phyloP scores from a whole-genome alignment of 371 early-diverging fungal genomes.

The Haplosporangium sp. region DNA sequence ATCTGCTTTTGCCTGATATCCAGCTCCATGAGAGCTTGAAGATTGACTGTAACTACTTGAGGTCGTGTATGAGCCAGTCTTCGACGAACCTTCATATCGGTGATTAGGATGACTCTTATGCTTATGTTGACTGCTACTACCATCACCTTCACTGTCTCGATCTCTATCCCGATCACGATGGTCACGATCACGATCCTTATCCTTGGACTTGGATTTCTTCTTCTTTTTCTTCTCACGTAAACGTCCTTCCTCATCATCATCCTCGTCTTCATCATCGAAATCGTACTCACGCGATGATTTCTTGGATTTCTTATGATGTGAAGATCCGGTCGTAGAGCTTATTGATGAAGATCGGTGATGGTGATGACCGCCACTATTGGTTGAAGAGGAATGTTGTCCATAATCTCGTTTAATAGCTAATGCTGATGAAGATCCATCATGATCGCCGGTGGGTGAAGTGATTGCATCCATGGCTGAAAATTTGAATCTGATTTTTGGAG shows the following conservation, averaged over 20 bases:
- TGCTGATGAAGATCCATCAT: conserved; percentile 12
- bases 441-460: conserved; percentile 23
- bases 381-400: conserved; percentile 18
- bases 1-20: conserved; percentile 16
- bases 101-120: conserved; percentile 37
- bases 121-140: conserved; percentile 28
- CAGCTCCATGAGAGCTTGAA: background rate
- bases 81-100: conserved; percentile 15
- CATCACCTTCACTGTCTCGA: conserved; percentile 16
- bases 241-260: conserved; percentile 29
- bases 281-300: conserved; percentile 47
- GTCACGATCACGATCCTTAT: conserved; percentile 40
- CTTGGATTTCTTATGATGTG: conserved; percentile 49
- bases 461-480: conserved; percentile 47
- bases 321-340: conserved; percentile 31
- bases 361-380: conserved; percentile 11
- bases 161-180: conserved; percentile 33
- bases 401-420: conserved; percentile 38
- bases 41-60: background rate
- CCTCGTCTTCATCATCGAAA: conserved; percentile 32
- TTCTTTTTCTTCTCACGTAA: conserved; percentile 53
- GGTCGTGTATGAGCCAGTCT: conserved; percentile 12
- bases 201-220: conserved; percentile 55
- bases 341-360: conserved; percentile 37
- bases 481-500: conserved; percentile 55